Percentiles rank a stretch among this genome's conserved stretches.
Evolutionary conservation across 208 protist genomes (phyloP).

Genomic region (Naegleria fowleri): DNA sequence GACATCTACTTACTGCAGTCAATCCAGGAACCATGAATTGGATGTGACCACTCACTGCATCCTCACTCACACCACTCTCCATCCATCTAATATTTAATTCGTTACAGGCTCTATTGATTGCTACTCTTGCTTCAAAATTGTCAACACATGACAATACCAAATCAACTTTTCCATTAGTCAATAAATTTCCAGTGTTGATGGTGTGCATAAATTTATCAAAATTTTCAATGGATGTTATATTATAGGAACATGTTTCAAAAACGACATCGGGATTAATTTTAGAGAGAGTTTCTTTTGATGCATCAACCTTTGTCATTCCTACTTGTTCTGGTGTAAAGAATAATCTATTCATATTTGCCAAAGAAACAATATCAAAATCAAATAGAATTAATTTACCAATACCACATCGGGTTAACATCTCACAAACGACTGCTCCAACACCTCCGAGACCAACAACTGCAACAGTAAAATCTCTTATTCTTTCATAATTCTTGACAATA

Average conservation of each 20-base stretch:
- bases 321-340: conserved; percentile 91
- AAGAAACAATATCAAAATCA: conserved; percentile 95
- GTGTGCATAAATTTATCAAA: conserved; percentile 69
- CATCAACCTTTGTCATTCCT: conserved; percentile 85
- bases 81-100: conserved; percentile 80
- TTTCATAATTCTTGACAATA: conserved; percentile 90
- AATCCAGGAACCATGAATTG: conserved; percentile 85
- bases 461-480: conserved; percentile 80
- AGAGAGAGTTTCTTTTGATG: conserved; percentile 64
- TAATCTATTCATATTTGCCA: conserved; percentile 96
- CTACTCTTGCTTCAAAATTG: conserved; percentile 90
- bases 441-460: conserved; percentile 87
- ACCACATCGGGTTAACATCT: conserved; percentile 94
- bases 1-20: conserved; percentile 52
- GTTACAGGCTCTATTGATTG: conserved; percentile 87
- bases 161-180: neutral
- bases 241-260: conserved; percentile 78
- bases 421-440: conserved; percentile 89
- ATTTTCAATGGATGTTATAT: conserved; percentile 81
- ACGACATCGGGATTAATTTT: conserved; percentile 92
- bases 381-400: conserved; percentile 94
- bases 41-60: conserved; percentile 95
- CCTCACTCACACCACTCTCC: conserved; percentile 89
- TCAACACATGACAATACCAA: conserved; percentile 58
- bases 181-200: neutral